Evolutionary conservation across 1,284 basidiomycete genomes (phyloP), one percentile per base, ranked within the genome.

Genomic region (Cystobasidium slooffiae): DNA sequence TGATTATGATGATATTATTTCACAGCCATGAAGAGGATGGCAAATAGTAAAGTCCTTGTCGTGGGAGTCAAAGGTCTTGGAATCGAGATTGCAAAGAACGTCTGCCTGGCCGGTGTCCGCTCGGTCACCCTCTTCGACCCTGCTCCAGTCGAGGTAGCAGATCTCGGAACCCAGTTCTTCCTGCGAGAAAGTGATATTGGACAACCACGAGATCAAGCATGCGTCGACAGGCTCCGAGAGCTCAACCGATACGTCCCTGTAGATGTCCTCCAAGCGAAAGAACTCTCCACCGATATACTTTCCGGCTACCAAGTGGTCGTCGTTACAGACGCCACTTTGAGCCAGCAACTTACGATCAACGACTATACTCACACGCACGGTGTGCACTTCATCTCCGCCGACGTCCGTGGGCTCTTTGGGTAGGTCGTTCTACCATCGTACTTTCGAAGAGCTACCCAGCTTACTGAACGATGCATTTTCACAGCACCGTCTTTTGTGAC

Each of bases 11-110:
- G n/a, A n/a, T n/a, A n/a, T n/a, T n/a, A n/a, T n/a, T n/a, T n/a
- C n/a, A 24, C 58, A 80, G 96, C 96, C 58, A 99, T 99, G 97
- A 97, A 97, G 87, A 91, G 91, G 82, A 99, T 99, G 97, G 96
- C 97, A 8, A 87, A 88, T 39, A 98, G 95, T 72, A 97, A 97
- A 82, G 92, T 99, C 61, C 88, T 99, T 76, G 89, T 99, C 78
- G 90, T 97, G 56, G 97, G 97, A 43, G 84, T 96, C 82, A 91
- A 91, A 78, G 97, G 97, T 77, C 85, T 99, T 75, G 97, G 97
- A 75, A 93, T 93, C 73, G 97, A 99, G 84, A 97, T 99, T 81
- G 96, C 97, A 77, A 99, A 99, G 86, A 94, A 99, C 82, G 87
- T 98, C 69, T 91, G 90, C 62, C 87, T 99, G 62, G 97, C 97